Evolutionary conservation across 805 yeast genomes (phyloP).

Genomic region (Pichia californica): DNA sequence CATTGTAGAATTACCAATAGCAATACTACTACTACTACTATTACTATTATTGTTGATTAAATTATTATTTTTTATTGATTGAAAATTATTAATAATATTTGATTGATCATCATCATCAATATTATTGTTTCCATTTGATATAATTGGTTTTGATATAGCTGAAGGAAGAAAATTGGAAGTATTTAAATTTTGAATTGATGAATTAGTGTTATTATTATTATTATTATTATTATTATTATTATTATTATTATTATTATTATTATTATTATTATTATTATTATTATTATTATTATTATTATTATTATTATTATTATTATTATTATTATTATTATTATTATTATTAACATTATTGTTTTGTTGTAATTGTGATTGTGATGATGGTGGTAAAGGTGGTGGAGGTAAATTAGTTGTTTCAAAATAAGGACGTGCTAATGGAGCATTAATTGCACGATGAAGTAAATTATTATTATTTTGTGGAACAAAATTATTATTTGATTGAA

Average conservation of each 20-base stretch:
- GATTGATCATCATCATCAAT: background rate
- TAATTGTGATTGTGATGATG: background rate
- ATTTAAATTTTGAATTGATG: too few relatives aligned
- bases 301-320: background rate
- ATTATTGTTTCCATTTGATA: background rate
- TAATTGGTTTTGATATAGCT: background rate
- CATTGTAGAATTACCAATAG: background rate
- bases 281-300: background rate
- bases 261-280: background rate
- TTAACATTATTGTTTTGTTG: too few relatives aligned
- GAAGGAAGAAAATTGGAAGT: too few relatives aligned
- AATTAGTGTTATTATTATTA: background rate
- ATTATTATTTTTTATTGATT: background rate
- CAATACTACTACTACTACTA: background rate
- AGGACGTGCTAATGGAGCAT: slow-evolving; percentile 10
- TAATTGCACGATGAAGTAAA: background rate
- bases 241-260: background rate
- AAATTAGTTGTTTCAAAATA: slow-evolving; percentile 1
- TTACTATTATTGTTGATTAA: background rate
- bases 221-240: background rate
- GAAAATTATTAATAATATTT: background rate
- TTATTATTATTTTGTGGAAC: background rate
- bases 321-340: background rate
- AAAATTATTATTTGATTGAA: background rate
- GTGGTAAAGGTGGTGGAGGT: background rate